Conservation (phyloP, 1,284 basidiomycete species). For the Boletus semigastroideus region DNA sequence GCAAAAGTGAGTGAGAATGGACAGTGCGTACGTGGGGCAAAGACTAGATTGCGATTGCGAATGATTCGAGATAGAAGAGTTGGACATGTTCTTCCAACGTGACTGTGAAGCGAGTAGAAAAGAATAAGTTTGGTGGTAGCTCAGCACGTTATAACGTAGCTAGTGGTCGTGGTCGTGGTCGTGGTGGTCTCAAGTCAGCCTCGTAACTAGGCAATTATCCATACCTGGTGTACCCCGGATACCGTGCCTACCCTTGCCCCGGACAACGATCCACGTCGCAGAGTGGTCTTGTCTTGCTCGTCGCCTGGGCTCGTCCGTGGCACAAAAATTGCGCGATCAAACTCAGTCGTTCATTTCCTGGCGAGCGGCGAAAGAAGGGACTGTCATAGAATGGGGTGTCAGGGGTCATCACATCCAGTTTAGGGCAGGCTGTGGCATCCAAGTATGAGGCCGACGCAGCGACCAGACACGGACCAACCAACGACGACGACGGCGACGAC, state of each 20-base stretch:
- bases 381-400: constrained; percentile 4
- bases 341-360: not conserved
- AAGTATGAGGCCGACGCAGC: not conserved
- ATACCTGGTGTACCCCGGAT: constrained; percentile 17
- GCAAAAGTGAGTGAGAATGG: constrained; percentile 18
- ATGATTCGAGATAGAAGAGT: constrained; percentile 63
- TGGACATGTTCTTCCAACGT: constrained; percentile 85
- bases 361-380: not conserved
- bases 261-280: not conserved
- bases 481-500: constrained; percentile 22
- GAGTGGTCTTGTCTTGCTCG: not conserved
- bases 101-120: constrained; percentile 32
- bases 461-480: constrained; percentile 10
- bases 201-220: too few relatives aligned
- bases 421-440: constrained; percentile 25
- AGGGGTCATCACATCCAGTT: constrained; percentile 20
- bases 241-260: not conserved
- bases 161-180: too few relatives aligned
- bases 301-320: not conserved
- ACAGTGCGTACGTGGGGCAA: constrained; percentile 72
- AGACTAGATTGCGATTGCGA: constrained; percentile 81
- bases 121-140: too few relatives aligned
- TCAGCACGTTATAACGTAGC: too few relatives aligned
- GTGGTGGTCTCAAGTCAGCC: too few relatives aligned
- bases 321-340: too few relatives aligned